These are phyloP conservation scores for Monilinia fructigena DNA, from an alignment of 2,329 filamentous ascomycete genomes.

Conservation along the genomic window DNA sequence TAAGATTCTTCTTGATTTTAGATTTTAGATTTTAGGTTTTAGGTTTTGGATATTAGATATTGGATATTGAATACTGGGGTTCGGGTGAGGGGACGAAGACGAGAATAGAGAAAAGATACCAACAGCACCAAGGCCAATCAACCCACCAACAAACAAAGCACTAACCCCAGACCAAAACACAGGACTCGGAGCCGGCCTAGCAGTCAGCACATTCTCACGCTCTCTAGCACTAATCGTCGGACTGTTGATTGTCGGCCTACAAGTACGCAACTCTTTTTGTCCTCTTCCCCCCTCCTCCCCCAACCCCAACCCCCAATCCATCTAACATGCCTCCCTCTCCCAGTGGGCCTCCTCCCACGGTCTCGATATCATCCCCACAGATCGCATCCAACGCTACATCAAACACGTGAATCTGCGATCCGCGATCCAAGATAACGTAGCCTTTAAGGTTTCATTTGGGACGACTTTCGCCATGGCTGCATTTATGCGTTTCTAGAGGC, in stretches of 20 bases:
- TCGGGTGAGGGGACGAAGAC: no score
- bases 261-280: slow-evolving; percentile 27
- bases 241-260: slow-evolving; percentile 55
- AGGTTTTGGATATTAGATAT: no score
- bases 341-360: slow-evolving; percentile 52
- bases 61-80: no score
- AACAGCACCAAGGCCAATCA: background rate
- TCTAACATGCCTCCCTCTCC: slow-evolving; percentile 19
- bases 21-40: background rate
- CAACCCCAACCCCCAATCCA: background rate
- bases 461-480: slow-evolving; percentile 69
- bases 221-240: slow-evolving; percentile 67
- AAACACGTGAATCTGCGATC: slow-evolving; percentile 49
- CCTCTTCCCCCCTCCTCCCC: no score
- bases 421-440: slow-evolving; percentile 41
- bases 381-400: slow-evolving; percentile 49
- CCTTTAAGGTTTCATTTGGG: slow-evolving; percentile 59
- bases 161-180: background rate
- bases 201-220: slow-evolving; percentile 69
- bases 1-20: background rate
- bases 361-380: slow-evolving; percentile 46
- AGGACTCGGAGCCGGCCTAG: slow-evolving; percentile 44
- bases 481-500: slow-evolving; percentile 54
- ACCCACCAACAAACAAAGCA: background rate
- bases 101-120: no score